Evolutionary conservation across 805 yeast genomes (phyloP), one percentile per base, ranked within the genome.

Genomic region (Metschnikowia lochheadii): DNA sequence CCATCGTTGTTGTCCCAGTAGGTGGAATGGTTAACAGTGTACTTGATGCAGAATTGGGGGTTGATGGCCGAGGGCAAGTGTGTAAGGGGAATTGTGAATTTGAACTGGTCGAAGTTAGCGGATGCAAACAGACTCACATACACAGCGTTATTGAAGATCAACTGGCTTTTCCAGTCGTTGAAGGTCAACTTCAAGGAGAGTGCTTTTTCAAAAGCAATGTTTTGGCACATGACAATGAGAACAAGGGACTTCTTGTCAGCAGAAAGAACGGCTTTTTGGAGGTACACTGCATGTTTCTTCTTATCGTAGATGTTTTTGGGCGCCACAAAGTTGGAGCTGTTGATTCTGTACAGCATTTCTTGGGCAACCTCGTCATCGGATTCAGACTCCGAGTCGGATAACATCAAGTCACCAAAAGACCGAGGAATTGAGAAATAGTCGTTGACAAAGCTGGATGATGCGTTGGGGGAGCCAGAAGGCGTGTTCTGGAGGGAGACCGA

Each of bases 401-500:
- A 55, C 3, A 59, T 55, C 20, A 57, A 46, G 29, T 61, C 68
- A 44, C 57, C 50, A 29, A 46, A 54, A 44, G 56, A 54, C 20
- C 49, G 59, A 17, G 62, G 57, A 32, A 60, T 57, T 32, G 60
- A 62, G 50, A 67, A 68, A 54, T 66, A 67, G 55, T 64, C 67
- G 31, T 40, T 51, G 10, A 21, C 44, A 20, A 51, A 54, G 34
- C 44, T 50, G 14, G 44, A 53, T n/a, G 44, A 48, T 39, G n/a
- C 11, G 26, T 38, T 49, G 3, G 76, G 76, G 2, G 73, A 66
- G 26, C 65, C 65, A 29, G 68, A 60, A 0, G 84, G 84, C 1
- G 86, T 76, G 55, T 74, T 76, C 40, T 80, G 81, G 46, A 73
- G 53, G 0, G 87, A 82, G n/a, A 84, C 85, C 1, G 85, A 77